These are phyloP conservation scores for Hymenoscyphus linearis DNA, from an alignment of 2,329 filamentous ascomycete species.

Conservation along the genomic window DNA sequence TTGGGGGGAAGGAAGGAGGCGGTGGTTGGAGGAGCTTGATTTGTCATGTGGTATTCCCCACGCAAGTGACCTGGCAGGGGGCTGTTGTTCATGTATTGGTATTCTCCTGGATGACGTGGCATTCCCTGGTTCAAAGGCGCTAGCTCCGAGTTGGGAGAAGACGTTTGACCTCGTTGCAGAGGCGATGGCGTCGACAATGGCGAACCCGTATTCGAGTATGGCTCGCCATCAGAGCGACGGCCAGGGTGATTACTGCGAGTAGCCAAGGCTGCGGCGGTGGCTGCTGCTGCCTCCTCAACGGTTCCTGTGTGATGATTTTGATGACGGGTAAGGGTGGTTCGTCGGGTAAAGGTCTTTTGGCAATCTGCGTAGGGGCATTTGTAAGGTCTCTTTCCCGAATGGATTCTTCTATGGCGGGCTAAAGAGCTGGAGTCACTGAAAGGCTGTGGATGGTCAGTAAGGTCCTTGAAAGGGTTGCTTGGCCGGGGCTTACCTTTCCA, in stretches of 20 bases:
- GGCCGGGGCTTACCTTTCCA: constrained; percentile 68
- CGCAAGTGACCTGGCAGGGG: constrained; percentile 80
- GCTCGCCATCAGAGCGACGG: constrained; percentile 64
- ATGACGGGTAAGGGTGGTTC: constrained; percentile 90
- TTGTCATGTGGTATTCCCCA: constrained; percentile 46
- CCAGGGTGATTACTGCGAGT: constrained; percentile 38
- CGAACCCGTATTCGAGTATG: constrained; percentile 66
- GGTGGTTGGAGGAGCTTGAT: constrained; percentile 56
- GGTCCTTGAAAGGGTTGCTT: not conserved
- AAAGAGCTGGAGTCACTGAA: constrained; percentile 96
- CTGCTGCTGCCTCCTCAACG: constrained; percentile 85
- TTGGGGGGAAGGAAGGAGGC: constrained; percentile 53
- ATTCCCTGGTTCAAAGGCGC: constrained; percentile 58
- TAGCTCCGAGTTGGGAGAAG: constrained; percentile 74
- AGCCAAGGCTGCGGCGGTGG: constrained; percentile 80
- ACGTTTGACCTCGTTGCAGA: constrained; percentile 69
- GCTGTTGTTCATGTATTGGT: constrained; percentile 71
- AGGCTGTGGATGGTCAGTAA: constrained; percentile 51
- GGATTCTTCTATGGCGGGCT: constrained; percentile 87
- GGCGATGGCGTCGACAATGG: constrained; percentile 79
- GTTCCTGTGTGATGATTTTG: constrained; percentile 95
- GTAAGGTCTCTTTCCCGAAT: constrained; percentile 92
- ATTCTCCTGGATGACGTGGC: constrained; percentile 50
- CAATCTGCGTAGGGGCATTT: constrained; percentile 97
- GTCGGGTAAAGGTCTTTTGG: constrained; percentile 95